These are phyloP conservation scores for Venturia oleaginea DNA, from an alignment of 2,329 filamentous ascomycete species.

Conservation along the genomic window DNA sequence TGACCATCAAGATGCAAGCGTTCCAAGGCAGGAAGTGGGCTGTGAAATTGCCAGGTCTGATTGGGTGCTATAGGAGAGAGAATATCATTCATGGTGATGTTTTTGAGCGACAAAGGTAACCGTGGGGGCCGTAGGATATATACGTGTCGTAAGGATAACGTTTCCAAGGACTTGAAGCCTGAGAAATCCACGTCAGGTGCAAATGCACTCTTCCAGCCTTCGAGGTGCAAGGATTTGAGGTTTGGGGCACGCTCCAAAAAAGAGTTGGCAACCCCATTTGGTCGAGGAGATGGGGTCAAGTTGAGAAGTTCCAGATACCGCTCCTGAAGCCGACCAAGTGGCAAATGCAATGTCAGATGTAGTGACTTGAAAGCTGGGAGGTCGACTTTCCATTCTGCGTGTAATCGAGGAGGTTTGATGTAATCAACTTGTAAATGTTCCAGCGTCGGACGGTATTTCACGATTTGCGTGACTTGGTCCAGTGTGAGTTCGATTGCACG, in stretches of 20 bases:
- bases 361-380: constrained; percentile 22
- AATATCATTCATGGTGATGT: background rate
- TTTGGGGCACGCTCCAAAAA: constrained; percentile 3
- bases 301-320: background rate
- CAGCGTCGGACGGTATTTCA: constrained; percentile 21
- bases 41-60: background rate
- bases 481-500: constrained; percentile 19
- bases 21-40: background rate
- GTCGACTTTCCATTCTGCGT: constrained; percentile 21
- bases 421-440: constrained; percentile 17
- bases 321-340: constrained; percentile 5
- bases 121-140: background rate
- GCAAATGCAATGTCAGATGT: constrained; percentile 15
- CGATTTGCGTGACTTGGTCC: constrained; percentile 23
- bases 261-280: background rate
- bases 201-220: constrained; percentile 7
- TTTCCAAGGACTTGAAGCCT: background rate
- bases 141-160: background rate
- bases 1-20: background rate
- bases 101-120: background rate
- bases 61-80: background rate
- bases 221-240: background rate
- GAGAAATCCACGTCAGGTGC: background rate
- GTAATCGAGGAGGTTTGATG: constrained; percentile 16
- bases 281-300: background rate